Percentiles rank a stretch among this genome's conserved stretches.
Conservation (phyloP, 169 alveolate species). For the Cyclospora cayetanensis region DNA sequence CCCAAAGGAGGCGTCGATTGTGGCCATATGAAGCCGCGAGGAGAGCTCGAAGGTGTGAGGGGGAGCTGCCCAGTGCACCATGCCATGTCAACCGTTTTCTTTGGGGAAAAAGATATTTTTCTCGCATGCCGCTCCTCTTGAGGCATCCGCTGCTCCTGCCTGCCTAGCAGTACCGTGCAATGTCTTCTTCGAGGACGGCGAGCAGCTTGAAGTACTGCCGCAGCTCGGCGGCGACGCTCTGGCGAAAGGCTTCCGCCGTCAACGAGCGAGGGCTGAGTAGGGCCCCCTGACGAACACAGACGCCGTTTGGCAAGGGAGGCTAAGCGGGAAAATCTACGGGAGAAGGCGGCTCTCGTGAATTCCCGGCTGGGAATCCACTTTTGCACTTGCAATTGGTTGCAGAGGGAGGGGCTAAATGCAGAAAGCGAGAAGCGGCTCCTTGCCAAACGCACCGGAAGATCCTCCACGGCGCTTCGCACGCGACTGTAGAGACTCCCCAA, state of each 20-base stretch:
- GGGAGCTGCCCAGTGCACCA: too few relatives aligned
- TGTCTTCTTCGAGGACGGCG: constrained; percentile 27
- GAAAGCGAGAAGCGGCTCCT: too few relatives aligned
- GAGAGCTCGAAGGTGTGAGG: too few relatives aligned
- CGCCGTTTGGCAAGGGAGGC: neutral
- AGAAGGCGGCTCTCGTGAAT: too few relatives aligned
- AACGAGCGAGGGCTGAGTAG: neutral
- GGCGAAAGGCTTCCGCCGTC: constrained; percentile 19
- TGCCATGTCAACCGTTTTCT: too few relatives aligned
- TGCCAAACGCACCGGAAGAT: neutral
- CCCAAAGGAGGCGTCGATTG: too few relatives aligned
- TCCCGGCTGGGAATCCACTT: too few relatives aligned
- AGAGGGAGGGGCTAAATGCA: too few relatives aligned
- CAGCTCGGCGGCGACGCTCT: neutral
- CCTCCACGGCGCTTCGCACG: neutral
- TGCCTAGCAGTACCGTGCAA: neutral
- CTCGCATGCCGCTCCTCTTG: neutral
- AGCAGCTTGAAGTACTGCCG: constrained; percentile 25
- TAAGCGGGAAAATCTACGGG: neutral
- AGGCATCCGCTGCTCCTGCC: neutral
- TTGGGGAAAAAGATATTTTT: too few relatives aligned
- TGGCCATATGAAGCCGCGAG: too few relatives aligned
- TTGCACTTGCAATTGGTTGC: too few relatives aligned
- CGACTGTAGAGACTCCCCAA: constrained; percentile 37
- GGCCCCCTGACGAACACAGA: neutral